Evolutionary conservation across 768 basidiomycete genomes (phyloP), one percentile per base, ranked within the genome.

Genomic region (Leccinum pellstonianum): DNA sequence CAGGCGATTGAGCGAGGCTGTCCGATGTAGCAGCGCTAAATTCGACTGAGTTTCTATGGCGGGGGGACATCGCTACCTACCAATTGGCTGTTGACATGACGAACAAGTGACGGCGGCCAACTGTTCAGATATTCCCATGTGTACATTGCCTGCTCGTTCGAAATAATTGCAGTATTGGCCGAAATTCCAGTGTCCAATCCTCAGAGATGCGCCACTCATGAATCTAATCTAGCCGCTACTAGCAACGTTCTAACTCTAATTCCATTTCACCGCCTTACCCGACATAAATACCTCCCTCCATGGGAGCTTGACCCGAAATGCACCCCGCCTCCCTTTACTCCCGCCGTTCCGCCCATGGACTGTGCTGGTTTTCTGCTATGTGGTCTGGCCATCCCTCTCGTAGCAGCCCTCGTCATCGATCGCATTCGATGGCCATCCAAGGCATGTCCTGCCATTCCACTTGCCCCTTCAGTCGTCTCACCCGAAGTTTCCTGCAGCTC

Each of bases 241-340:
- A 60, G 60, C 52, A 58, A 60, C 59, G 57, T 64, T 64, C 63
- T 62, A 73, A 74, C 69, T 72, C 68, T 73, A 71, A 65, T 63
- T 66, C 64, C 66, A 66, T 63, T 52, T 68, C 58, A 59, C 70
- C 56, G 59, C 65, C 46, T 60, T 61, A 25, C 57, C 63, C 65
- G 56, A 70, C 71, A 74, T 73, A 73, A 73, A 73, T 73, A 73
- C 73, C 54, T 57, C 48, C 57, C 54, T 62, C 47, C 66, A 67
- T 67, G 67, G 56, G 57, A 38, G 43, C 57, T 47, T 59, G 49
- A 56, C 62, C 63, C 52, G 64, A 66, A 74, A 74, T 75, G 69
- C 65, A 62, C 66, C 54, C 63, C 63, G 59, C 61, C 65, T 65
- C 62, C 52, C 57, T 66, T 56, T 64, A 7, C 23, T 55, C 60